Base-by-base conservation (phyloP, 2,329 filamentous ascomycete genomes). In the Coleophoma cylindrospora region DNA sequence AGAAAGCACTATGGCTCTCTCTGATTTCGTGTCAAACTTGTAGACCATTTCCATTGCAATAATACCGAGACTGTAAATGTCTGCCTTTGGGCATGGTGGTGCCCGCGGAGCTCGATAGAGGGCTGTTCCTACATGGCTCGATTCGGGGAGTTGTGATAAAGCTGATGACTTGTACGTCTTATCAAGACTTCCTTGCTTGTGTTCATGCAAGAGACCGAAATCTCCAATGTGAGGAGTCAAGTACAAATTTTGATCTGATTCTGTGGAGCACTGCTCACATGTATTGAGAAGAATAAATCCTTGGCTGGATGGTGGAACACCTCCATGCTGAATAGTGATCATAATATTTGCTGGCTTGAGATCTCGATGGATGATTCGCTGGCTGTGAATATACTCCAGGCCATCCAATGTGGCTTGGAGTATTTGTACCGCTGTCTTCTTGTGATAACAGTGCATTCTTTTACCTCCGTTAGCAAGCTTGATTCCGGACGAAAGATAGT, bases 261-360 rank as follows among this genome's bases (percentile, higher is more conserved):
- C 57, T 10, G 59, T 22, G 32, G 19, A 32, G 27, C 41, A 32
- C n/a, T 36, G 12, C 14, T 21, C 15, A n/a, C 60, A 64, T 10
- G 52, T 51, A 12, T 32, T 66, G 1, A 76, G 58, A 40, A 77
- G 66, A n/a, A 76, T 67, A 17, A 69, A 73, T 15, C 76, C 73
- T 4, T 71, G 64, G 1, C 69, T 50, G 34, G 54, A 46, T 45
- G 67, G 41, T 61, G 61, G 41, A 11, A 27, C 57, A 55, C 21
- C 54, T 2, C 64, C 61, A 4, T 59, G 64, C 15, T 70, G 65
- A n/a, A 74, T 61, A 2, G 77, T 78, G 0, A 87, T 68, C 64
- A 87, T 86, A 27, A 87, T 79, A 56, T 87, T 87, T 3, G 77
- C 80, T 0, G 84, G 84, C 58, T 87, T 87, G 19, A 87, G 70